Conservation (phyloP, 495 filamentous ascomycete genomes). For the Lophiostoma macrostomum region DNA sequence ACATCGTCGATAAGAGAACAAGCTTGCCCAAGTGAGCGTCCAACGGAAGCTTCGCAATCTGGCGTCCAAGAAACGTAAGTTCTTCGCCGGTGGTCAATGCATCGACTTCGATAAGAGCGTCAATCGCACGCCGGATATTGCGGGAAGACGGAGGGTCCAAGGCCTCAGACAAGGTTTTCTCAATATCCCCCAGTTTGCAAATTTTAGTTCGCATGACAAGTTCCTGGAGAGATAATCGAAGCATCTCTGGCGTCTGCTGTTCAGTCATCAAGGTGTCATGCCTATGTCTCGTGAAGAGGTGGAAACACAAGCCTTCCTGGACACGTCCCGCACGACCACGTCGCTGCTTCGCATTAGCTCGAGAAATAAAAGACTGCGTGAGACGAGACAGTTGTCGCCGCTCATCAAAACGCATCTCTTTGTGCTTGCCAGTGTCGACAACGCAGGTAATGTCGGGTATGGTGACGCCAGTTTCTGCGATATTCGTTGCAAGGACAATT, state of each 20-base stretch:
- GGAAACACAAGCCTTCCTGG: conserved; percentile 89
- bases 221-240: conserved; percentile 89
- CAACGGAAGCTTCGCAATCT: conserved; percentile 82
- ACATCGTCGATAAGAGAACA: conserved; percentile 76
- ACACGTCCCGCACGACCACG: conserved; percentile 95
- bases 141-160: conserved; percentile 84
- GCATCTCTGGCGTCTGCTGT: conserved; percentile 93
- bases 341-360: conserved; percentile 90
- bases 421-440: conserved; percentile 91
- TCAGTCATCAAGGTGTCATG: conserved; percentile 79
- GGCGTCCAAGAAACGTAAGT: conserved; percentile 78
- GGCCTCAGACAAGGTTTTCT: conserved; percentile 82
- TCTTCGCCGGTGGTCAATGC: conserved; percentile 78
- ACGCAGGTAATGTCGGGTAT: conserved; percentile 96
- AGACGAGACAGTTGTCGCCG: conserved; percentile 83
- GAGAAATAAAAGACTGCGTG: conserved; percentile 88
- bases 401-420: conserved; percentile 96
- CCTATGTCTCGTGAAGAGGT: conserved; percentile 84
- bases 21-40: conserved; percentile 95
- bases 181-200: conserved; percentile 88
- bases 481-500: conserved; percentile 93
- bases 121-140: conserved; percentile 88
- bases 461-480: conserved; percentile 95
- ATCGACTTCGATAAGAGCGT: conserved; percentile 88
- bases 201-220: conserved; percentile 95